Evolutionary conservation across 108 stramenopile genomes (phyloP).

Genomic region (Skeletonema potamos): DNA sequence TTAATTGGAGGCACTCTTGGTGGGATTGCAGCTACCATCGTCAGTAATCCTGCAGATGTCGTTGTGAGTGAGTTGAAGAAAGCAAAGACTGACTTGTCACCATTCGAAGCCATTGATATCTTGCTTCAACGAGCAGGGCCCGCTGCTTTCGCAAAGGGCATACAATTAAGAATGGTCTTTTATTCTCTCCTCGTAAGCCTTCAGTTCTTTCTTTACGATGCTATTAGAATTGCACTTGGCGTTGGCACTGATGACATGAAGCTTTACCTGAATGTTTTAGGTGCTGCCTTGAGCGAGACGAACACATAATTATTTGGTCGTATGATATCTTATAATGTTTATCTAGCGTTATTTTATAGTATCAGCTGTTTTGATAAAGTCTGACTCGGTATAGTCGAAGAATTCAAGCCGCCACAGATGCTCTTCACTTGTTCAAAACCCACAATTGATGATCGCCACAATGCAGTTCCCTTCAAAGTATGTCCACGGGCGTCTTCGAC

Average conservation of each 20-base stretch:
- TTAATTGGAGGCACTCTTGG: slow-evolving; percentile 66
- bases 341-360: not conserved
- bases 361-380: not conserved
- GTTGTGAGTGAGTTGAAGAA: slow-evolving; percentile 79
- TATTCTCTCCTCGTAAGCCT: slow-evolving; percentile 70
- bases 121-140: slow-evolving; percentile 42
- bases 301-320: not conserved
- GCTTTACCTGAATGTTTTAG: slow-evolving; percentile 75
- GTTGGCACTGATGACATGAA: slow-evolving; percentile 80
- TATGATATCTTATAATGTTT: not conserved
- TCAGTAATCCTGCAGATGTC: slow-evolving; percentile 72
- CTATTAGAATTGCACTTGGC: slow-evolving; percentile 60
- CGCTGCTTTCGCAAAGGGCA: slow-evolving; percentile 50
- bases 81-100: slow-evolving; percentile 55
- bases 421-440: slow-evolving; percentile 35
- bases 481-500: slow-evolving; percentile 81
- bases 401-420: not conserved
- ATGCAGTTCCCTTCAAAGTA: slow-evolving; percentile 64
- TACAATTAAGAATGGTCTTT: slow-evolving; percentile 66
- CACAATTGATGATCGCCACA: slow-evolving; percentile 63
- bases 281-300: slow-evolving; percentile 35
- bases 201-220: slow-evolving; percentile 75
- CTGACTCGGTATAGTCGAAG: not conserved
- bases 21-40: slow-evolving; percentile 64
- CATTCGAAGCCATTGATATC: slow-evolving; percentile 46